Base-by-base conservation (phyloP, 1,139 yeast species). In the Magnusiomyces clavatus region DNA sequence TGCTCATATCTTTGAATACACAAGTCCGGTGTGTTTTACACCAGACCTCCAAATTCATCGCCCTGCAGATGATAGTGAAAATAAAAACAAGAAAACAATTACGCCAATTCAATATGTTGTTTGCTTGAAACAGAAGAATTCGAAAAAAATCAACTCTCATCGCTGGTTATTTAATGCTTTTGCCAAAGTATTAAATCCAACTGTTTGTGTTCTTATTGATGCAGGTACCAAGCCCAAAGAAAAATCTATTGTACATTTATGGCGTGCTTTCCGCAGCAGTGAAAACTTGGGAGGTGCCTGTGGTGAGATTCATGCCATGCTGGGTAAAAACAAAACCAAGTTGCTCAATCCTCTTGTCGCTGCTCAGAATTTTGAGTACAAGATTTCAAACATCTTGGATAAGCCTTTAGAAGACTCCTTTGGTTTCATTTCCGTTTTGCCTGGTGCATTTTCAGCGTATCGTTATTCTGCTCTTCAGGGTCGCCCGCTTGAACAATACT, bases 161-260 rank as follows among this genome's bases (percentile, higher is more conserved):
- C 80, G 97, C 66, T 92, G 98, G 98, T 80, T 94, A n/a, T 86
- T 92, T 68, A 89, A 92, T 64, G 97, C 95, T 0, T 83, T 92
- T 63, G 90, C 96, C 59, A 87, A 92, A 37, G 75, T 83, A 43
- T 73, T 92, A 56, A 83, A 88, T 55, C 97, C 98, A 2, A 86
- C 87, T 58, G 89, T 90, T 24, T 82, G 90, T 44, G 80, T 88
- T 2, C 72, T 92, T 49, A 71, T 92, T 50, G 98, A 92, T 72
- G 97, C 95, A 1, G 98, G 98, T 57, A 92, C 98, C 0, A 86
- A 86, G 68, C 97, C 98, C 3, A 89, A 88, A 47, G 37, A 78
- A 56, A 85, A 83, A 60, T 87, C 96, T 0, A 75, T 89, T 38
- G 85, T 87, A 63, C 82, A 88, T 60, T 71, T 89, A 49, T 89